These are phyloP conservation scores for Wickerhamiella kurtzmanii DNA, from an alignment of 805 yeast genomes.

Conservation along the genomic window DNA sequence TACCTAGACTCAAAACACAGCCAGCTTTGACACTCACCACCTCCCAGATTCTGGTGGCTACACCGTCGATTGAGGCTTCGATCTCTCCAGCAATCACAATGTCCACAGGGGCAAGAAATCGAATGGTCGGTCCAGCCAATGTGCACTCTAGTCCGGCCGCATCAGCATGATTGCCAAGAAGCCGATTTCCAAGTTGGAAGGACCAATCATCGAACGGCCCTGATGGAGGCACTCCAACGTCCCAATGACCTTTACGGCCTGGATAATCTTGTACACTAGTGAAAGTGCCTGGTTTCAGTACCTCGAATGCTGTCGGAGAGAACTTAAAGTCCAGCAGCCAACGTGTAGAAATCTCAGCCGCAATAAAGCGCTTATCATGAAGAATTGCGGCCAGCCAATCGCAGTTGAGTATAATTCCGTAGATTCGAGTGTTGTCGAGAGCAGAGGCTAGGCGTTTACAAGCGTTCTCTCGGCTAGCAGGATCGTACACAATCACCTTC, in stretches of 20 bases:
- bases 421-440: constrained; percentile 66
- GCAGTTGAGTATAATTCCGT: constrained; percentile 77
- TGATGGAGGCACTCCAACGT: constrained; percentile 91
- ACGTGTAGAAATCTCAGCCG: constrained; percentile 72
- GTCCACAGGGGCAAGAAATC: constrained; percentile 68
- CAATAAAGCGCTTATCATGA: constrained; percentile 64
- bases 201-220: constrained; percentile 95
- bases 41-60: constrained; percentile 44
- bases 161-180: constrained; percentile 68
- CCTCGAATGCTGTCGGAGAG: constrained; percentile 71
- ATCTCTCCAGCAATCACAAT: constrained; percentile 77
- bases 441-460: constrained; percentile 61
- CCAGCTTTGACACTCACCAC: constrained; percentile 62
- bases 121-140: constrained; percentile 66
- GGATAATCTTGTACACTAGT: constrained; percentile 93
- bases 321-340: constrained; percentile 72
- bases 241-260: constrained; percentile 70
- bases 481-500: constrained; percentile 78
- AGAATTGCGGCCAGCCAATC: constrained; percentile 82
- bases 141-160: constrained; percentile 89
- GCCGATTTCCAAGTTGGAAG: constrained; percentile 73
- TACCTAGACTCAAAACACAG: constrained; percentile 62
- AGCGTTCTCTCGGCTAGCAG: constrained; percentile 75
- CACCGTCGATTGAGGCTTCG: constrained; percentile 41
- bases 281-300: constrained; percentile 78